Conservation (phyloP, 2,329 filamentous ascomycete species). For the Cercospora citrullina region DNA sequence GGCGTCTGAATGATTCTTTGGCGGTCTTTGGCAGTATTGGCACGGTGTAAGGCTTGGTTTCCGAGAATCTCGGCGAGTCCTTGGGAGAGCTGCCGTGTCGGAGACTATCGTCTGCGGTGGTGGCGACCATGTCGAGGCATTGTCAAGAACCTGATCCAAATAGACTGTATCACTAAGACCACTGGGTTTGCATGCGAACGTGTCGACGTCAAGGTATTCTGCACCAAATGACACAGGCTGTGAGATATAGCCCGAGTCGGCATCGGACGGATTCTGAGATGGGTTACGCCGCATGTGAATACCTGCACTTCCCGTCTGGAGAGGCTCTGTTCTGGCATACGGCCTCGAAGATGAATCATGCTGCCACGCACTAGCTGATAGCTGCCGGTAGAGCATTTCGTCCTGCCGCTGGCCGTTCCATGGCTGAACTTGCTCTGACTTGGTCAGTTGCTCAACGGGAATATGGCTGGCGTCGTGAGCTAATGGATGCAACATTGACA, state of each 20-base stretch:
- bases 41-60: constrained; percentile 5
- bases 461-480: constrained; percentile 10
- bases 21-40: constrained; percentile 16
- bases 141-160: not conserved
- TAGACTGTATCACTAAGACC: not conserved
- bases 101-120: constrained; percentile 16
- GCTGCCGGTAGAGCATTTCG: not conserved
- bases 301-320: not conserved
- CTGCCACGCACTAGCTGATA: constrained; percentile 1
- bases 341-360: not conserved
- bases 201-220: not conserved
- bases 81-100: not conserved
- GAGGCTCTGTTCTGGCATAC: not conserved
- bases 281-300: not conserved
- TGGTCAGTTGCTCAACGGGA: constrained; percentile 17
- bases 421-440: constrained; percentile 14
- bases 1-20: constrained; percentile 28
- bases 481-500: constrained; percentile 9
- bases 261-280: constrained; percentile 6
- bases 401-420: constrained; percentile 13
- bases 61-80: constrained; percentile 1
- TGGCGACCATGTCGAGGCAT: not conserved
- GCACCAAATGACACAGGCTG: constrained; percentile 5
- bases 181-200: not conserved
- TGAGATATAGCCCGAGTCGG: constrained; percentile 26